Evolutionary conservation across 768 basidiomycete genomes (phyloP), one percentile per base, ranked within the genome.

Genomic region (Cystofilobasidium bisporidii): DNA sequence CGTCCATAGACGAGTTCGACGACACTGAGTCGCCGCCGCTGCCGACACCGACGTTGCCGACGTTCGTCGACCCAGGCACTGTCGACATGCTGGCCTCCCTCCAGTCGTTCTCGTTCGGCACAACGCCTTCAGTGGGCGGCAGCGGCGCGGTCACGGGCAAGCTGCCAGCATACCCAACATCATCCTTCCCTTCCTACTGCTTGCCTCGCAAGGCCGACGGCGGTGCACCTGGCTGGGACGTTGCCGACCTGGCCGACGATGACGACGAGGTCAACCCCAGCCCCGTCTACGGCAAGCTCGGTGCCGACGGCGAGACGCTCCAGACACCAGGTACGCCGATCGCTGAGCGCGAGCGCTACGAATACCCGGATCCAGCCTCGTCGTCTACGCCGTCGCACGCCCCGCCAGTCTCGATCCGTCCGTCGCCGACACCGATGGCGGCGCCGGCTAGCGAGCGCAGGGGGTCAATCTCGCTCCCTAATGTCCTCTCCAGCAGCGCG

Each of bases 181-280:
- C 40, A 20, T 40, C 36, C n/a, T 41, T 59, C 40, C 58, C 33
- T 18, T 3, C 36, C n/a, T 59, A 36, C 58, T 59, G 58, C 38
- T 36, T 38, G 41, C 41, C 60, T 41, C 40, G 38, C 22, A 61
- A 38, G 41, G 36, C 17, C 41, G 47, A 26, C 40, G 36, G 5
- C 36, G 36, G 36, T 12, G 6, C 36, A 3, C 40, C 36, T 3
- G 38, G 58, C 36, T 38, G 33, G 36, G 58, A 59, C 32, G 2
- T 40, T n/a, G 36, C 1, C 24, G 60, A 61, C 43, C 40, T 28
- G 41, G 60, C 41, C 60, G 60, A 61, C 28, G 40, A 43, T n/a
- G 59, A 61, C 17, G 58, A 60, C 59, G 36, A 24, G 15, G 60
- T 61, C 40, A 61, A 61, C 41, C 60, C 60, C 26, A 41, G 38